A percentile compares a stretch with the other conserved stretches of the same genome.
Conservation (phyloP, 2,329 filamentous ascomycete species). For the Plectosphaerella cucumerina region DNA sequence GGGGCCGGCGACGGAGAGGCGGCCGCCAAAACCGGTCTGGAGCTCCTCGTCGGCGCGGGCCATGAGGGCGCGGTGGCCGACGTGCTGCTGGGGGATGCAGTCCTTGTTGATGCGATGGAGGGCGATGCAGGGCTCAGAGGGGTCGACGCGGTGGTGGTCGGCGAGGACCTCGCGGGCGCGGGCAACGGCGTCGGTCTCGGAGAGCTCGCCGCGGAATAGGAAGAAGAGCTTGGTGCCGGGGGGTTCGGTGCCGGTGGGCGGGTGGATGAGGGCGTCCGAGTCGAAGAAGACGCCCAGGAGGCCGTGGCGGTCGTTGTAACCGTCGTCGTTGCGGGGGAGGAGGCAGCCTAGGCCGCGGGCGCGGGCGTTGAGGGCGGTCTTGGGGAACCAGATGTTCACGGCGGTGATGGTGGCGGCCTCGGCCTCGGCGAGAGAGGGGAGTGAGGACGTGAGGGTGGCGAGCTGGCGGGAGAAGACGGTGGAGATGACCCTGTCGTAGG, state of each 20-base stretch:
- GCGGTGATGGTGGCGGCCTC: constrained; percentile 81
- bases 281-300: constrained; percentile 93
- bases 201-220: constrained; percentile 89
- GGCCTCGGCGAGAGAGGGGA: constrained; percentile 48
- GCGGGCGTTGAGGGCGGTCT: constrained; percentile 55
- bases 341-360: constrained; percentile 84
- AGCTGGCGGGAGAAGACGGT: constrained; percentile 53
- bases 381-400: constrained; percentile 81
- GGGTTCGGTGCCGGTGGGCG: constrained; percentile 25
- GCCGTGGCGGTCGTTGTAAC: constrained; percentile 72
- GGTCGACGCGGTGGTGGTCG: constrained; percentile 68
- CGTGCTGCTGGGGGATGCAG: constrained; percentile 86
- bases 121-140: constrained; percentile 54
- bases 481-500: constrained; percentile 58
- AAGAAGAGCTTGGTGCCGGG: constrained; percentile 60
- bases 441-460: constrained; percentile 27
- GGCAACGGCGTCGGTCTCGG: constrained; percentile 58
- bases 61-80: constrained; percentile 70
- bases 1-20: constrained; percentile 59
- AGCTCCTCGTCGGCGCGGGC: constrained; percentile 51
- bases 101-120: constrained; percentile 56
- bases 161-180: constrained; percentile 68
- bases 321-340: constrained; percentile 69
- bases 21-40: constrained; percentile 50
- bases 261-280: constrained; percentile 49